Evolutionary conservation across 805 yeast species (phyloP), one percentile per base, ranked within the genome.

Genomic region (Yueomyces sp.): DNA sequence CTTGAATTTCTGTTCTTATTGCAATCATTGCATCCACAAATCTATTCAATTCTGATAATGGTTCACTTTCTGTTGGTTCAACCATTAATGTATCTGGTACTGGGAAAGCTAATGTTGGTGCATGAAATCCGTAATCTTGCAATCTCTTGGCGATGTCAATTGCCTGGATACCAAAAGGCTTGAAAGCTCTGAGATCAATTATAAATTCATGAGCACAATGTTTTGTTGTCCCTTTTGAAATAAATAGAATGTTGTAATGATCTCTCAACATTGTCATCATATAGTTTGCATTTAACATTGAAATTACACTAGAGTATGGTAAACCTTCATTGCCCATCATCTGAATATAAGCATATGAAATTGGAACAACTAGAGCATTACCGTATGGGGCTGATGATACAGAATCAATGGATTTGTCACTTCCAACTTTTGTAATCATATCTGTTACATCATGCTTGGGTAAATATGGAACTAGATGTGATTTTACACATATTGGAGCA

Each of bases 41-140:
- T 56, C 96, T 74, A 64, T 92, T 90, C 48, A 92, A 70, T 66
- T 92, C 98, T 44, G 72, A 84, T 56, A 81, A 66, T 57, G 86
- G 78, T 67, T 92, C 98, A 26, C 92, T 81, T 67, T 92, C 98
- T 3, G 98, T 92, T 47, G 98, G 98, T 68, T 92, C 98, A 49
- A 92, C 78, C 98, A 92, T 92, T 54, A 92, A 73, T 2, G 98
- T 92, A 49, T 94, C 95, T 4, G 96, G 90, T 42, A 92, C 94
- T 7, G 98, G 98, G 85, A 92, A 92, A 2, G 97, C 92, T 85
- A 92, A 80, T 28, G 98, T 92, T 49, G 98, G 98, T 1, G 96
- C 96, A 65, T 92, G 98, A 77, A 92, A 92, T 0, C 97, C 96
- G 62, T 90, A 92, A 66, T 92, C 98, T 67, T 92, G 97, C 47